Base-by-base conservation (phyloP, 768 basidiomycete species). In the Crepidotus variabilis region DNA sequence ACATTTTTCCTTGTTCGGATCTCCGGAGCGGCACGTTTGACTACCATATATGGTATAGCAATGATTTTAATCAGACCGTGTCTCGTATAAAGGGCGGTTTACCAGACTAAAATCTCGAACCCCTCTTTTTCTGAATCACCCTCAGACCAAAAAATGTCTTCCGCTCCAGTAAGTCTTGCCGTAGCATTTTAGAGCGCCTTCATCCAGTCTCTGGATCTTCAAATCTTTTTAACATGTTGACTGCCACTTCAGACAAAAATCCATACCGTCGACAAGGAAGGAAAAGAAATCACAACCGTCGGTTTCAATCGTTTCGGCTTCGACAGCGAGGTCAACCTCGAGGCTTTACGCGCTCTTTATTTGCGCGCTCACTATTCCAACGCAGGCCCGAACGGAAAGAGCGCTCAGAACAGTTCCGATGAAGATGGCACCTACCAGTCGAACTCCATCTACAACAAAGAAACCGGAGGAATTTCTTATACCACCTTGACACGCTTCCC, bases 401-500 rank as follows among this genome's bases (percentile, higher is more conserved):
- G 67, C 67, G 28, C 69, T 71, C 46, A 80, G 81, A 39, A 67
- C 70, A 2, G 67, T 77, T 39, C 82, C 86, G 63, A 79, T 78
- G 35, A 74, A 78, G 57, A 76, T 78, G 24, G 64, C 67, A 51
- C 68, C 75, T 34, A 88, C 70, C 87, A 90, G 68, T 89, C 92
- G 55, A 87, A 92, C 69, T 90, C 93, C 21, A 92, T 94, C 64
- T 96, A 81, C 72, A 83, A 92, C 68, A 88, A 90, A 36, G 81
- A 87, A 58, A 82, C 80, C 22, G 81, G 87, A 61, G 83, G 89
- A 35, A 94, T 97, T 70, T 91, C 94, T 45, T 98, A 95, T 74
- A 91, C 92, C 48, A 93, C 94, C 22, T 83, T 96, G 55, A 86
- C 90, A 53, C 87, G 91, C 46, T 99, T 94, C 72, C 92, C 94